Base-by-base conservation (phyloP, 305 asterid genomes). In the Rubia peregrina region DNA sequence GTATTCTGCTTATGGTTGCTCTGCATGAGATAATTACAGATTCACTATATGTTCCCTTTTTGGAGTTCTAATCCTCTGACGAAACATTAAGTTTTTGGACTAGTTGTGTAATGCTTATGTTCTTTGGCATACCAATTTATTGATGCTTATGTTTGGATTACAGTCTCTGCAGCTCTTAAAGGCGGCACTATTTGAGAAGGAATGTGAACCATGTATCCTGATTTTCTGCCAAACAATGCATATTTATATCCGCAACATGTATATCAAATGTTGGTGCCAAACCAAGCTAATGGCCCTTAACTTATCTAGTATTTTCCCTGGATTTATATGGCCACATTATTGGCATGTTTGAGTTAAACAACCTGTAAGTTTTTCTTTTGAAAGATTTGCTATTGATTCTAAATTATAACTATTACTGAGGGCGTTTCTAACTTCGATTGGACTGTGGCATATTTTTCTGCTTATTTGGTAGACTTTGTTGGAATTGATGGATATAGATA, bases 271-370 rank as follows among this genome's bases (percentile, higher is more conserved):
- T 64, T 65, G 46, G 26, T 48, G 61, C 67, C 73, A 63, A 53
- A 65, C 63, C 72, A 60, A 48, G 68, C 65, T 62, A 74, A 77
- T 46, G 78, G 80, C 71, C 91, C 95, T 93, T 93, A 77, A 91
- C 83, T 70, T 56, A 74, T 75, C 56, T 72, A 93, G 96, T 94
- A 76, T 88, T 94, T 74, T 91, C 98, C 56, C 95, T 94, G 42
- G 96, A 94, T 75, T 75, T 94, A 71, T 94, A 91, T 79, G 99
- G 96, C 48, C 87, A 94, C 76, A 91, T 91, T 36, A 91, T 94
- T 76, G 98, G 98, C 81, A 89, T 94, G 99, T 91, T 94, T 80
- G 98, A 94, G 86, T 86, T 88, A 80, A 94, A 94, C 82, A 94
- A 94, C 83, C 96, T 94, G 98, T 94, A 85, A 89, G 96, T 83